A percentile compares a stretch with the other conserved stretches of the same genome.
Evolutionary conservation across 78 protist genomes (phyloP).

Genomic region (Tieghemostelium lacteum): DNA sequence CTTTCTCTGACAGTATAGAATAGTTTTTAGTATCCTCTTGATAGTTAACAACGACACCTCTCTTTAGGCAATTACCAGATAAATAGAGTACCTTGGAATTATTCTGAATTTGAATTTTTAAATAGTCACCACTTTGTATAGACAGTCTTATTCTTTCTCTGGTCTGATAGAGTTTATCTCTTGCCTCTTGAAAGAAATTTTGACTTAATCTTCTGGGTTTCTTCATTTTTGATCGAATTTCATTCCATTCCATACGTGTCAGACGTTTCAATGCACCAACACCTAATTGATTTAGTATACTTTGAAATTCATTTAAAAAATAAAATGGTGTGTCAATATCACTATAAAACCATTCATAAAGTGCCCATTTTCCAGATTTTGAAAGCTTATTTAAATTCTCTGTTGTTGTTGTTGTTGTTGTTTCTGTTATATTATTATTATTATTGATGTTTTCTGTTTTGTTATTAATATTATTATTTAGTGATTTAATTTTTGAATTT

Average conservation of each 20-base stretch:
- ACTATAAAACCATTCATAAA: conserved; percentile 74
- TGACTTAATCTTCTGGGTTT: conserved; percentile 64
- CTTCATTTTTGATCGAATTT: conserved; percentile 42
- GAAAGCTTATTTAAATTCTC: neutral
- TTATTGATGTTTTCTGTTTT: neutral
- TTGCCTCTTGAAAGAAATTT: conserved; percentile 47
- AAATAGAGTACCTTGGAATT: conserved; percentile 18
- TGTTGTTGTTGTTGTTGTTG: neutral
- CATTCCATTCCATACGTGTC: conserved; percentile 53
- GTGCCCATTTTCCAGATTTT: conserved; percentile 44
- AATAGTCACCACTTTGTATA: conserved; percentile 21
- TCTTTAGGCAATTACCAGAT: conserved; percentile 4
- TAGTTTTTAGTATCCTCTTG: conserved; percentile 8
- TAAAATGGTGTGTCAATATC: conserved; percentile 68
- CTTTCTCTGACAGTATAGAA: conserved; percentile 9
- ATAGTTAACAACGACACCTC: conserved; percentile 26
- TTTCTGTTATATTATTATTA: neutral
- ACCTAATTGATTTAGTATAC: conserved; percentile 21
- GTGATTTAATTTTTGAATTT: neutral
- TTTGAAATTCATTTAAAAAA: conserved; percentile 62
- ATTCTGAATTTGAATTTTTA: conserved; percentile 20
- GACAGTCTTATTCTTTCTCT: conserved; percentile 48
- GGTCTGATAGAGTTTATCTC: conserved; percentile 41
- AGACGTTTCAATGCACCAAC: conserved; percentile 17
- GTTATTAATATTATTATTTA: neutral